Evolutionary conservation across 768 basidiomycete species (phyloP).

Genomic region (Pseudohyphozyma bogoriensis): DNA sequence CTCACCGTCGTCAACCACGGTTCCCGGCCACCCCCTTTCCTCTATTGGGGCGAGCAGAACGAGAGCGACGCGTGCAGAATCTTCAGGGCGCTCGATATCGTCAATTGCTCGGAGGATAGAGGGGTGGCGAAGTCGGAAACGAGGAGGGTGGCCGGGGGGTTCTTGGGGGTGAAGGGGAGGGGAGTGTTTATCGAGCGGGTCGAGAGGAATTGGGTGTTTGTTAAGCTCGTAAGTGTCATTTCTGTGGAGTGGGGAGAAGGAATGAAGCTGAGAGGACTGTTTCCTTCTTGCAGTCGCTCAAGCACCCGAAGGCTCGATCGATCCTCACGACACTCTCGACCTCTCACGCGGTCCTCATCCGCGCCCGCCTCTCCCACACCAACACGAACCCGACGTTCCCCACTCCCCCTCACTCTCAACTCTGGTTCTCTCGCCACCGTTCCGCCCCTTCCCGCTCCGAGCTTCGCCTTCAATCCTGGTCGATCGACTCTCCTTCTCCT

Average conservation of each 20-base stretch:
- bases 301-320: constrained; percentile 13
- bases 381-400: constrained; percentile 4
- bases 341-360: constrained; percentile 17
- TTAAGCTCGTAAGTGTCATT: constrained; percentile 17
- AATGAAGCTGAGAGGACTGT: too few species aligned
- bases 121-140: constrained; percentile 4
- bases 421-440: constrained; percentile 28
- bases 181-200: constrained; percentile 15
- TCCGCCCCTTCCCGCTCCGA: constrained; percentile 9
- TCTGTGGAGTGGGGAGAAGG: too few species aligned
- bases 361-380: not conserved
- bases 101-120: constrained; percentile 22
- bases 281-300: constrained; percentile 1
- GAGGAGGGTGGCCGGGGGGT: constrained; percentile 7
- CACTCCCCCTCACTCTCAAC: constrained; percentile 13
- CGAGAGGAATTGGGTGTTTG: constrained; percentile 26
- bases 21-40: constrained; percentile 26
- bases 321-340: constrained; percentile 15
- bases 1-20: constrained; percentile 24
- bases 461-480: constrained; percentile 1
- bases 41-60: constrained; percentile 18
- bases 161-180: not conserved
- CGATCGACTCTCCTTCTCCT: constrained; percentile 1
- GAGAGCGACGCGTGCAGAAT: constrained; percentile 21
- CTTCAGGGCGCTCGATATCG: constrained; percentile 23